These are phyloP conservation scores for Pinus taeda DNA, from an alignment of 75 land plant species.

Conservation along the genomic window DNA sequence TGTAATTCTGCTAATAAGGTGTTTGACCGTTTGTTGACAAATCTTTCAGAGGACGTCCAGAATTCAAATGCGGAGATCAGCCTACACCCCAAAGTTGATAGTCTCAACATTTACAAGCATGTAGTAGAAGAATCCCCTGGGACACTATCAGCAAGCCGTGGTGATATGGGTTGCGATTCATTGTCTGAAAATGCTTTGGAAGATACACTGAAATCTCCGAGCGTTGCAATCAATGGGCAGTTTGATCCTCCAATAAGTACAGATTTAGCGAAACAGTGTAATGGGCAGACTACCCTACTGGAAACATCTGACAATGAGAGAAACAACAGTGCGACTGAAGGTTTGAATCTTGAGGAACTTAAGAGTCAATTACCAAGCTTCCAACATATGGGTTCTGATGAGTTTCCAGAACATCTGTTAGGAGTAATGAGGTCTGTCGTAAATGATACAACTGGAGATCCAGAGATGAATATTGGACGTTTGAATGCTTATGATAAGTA, in stretches of 20 bases:
- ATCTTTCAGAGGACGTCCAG: background rate
- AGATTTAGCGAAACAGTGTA: conserved; percentile 1
- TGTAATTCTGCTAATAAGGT: background rate
- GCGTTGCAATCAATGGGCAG: background rate
- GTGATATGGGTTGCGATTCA: conserved; percentile 6
- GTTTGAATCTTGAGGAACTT: background rate
- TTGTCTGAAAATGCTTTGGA: background rate
- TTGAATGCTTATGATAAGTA: conserved; percentile 12
- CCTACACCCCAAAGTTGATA: background rate
- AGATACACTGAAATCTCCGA: background rate
- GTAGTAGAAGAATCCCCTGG: background rate
- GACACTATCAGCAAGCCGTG: background rate
- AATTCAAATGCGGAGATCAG: background rate
- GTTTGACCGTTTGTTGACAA: background rate
- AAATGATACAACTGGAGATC: background rate
- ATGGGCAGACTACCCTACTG: background rate
- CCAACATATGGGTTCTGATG: background rate
- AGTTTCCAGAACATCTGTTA: background rate
- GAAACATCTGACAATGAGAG: background rate
- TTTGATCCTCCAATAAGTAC: background rate
- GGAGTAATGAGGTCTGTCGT: background rate
- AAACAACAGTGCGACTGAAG: background rate
- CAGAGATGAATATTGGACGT: background rate
- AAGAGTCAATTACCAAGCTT: background rate
- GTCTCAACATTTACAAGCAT: background rate